A percentile compares a stretch with the other conserved stretches of the same genome.
These are phyloP conservation scores for Tricholoma bakamatsutake DNA, from an alignment of 768 basidiomycete species.

Conservation along the genomic window DNA sequence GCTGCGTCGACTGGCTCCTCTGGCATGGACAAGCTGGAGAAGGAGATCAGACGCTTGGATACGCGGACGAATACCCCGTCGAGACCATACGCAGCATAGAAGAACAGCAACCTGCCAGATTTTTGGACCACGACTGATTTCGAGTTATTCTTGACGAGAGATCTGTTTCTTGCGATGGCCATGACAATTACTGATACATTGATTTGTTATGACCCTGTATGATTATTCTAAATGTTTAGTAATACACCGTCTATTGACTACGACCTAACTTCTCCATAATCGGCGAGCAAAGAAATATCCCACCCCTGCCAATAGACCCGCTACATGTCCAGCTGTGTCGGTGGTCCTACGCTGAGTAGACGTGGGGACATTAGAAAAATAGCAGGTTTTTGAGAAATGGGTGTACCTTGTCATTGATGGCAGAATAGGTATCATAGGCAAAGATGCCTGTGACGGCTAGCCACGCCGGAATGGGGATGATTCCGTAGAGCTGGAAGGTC, in stretches of 20 bases:
- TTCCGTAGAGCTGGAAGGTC: conserved; percentile 66
- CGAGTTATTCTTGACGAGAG: background rate
- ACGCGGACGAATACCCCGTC: conserved; percentile 73
- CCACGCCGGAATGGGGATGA: conserved; percentile 81
- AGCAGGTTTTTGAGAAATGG: background rate
- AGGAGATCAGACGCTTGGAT: conserved; percentile 77
- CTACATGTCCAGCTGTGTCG: conserved; percentile 66
- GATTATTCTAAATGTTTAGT: conserved; percentile 2
- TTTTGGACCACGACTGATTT: background rate
- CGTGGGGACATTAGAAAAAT: background rate
- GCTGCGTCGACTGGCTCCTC: conserved; percentile 28
- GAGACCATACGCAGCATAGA: conserved; percentile 15
- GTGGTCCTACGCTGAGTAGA: conserved; percentile 39
- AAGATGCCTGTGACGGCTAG: conserved; percentile 63
- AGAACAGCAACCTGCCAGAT: background rate
- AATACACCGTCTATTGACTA: background rate
- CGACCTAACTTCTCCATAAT: conserved; percentile 17
- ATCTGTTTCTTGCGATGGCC: background rate
- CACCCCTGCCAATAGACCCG: conserved; percentile 56
- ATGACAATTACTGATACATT: background rate
- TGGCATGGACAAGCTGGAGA: conserved; percentile 67
- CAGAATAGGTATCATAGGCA: conserved; percentile 49
- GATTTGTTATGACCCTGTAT: background rate
- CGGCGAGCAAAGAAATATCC: conserved; percentile 44
- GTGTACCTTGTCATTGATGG: conserved; percentile 34